Evolutionary conservation across 78 protist genomes (phyloP).

Genomic region (Dictyostelium intermedium): DNA sequence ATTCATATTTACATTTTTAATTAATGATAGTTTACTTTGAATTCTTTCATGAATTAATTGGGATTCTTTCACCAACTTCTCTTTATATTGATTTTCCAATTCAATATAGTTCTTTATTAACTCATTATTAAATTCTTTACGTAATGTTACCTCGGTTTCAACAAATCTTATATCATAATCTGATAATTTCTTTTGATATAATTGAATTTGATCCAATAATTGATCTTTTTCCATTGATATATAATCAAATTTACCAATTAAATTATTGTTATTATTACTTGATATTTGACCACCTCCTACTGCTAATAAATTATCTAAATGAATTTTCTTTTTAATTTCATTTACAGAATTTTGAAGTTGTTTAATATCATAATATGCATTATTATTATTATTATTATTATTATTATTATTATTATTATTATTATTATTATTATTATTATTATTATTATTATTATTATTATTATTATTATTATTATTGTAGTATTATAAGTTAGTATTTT

Average conservation of each 20-base stretch:
- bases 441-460: not conserved
- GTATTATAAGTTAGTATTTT: no score
- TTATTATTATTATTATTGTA: no score
- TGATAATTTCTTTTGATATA: conserved; percentile 13
- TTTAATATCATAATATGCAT: not conserved
- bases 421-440: not conserved
- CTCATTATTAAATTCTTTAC: conserved; percentile 27
- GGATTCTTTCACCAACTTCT: conserved; percentile 4
- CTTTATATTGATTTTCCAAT: conserved; percentile 12
- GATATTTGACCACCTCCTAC: not conserved
- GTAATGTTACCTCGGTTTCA: not conserved
- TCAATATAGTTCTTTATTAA: not conserved
- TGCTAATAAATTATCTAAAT: not conserved
- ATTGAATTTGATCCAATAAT: conserved; percentile 40
- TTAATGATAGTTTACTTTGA: conserved; percentile 23
- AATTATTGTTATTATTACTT: not conserved
- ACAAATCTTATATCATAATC: not conserved
- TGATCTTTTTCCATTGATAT: conserved; percentile 58
- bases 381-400: not conserved
- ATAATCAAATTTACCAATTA: not conserved
- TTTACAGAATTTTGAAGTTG: not conserved
- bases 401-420: not conserved
- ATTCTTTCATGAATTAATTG: conserved; percentile 21
- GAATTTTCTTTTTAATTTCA: conserved; percentile 17
- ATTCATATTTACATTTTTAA: not conserved